Conservation (phyloP, 1,139 yeast genomes). For the Sugiyamaella sp. region DNA sequence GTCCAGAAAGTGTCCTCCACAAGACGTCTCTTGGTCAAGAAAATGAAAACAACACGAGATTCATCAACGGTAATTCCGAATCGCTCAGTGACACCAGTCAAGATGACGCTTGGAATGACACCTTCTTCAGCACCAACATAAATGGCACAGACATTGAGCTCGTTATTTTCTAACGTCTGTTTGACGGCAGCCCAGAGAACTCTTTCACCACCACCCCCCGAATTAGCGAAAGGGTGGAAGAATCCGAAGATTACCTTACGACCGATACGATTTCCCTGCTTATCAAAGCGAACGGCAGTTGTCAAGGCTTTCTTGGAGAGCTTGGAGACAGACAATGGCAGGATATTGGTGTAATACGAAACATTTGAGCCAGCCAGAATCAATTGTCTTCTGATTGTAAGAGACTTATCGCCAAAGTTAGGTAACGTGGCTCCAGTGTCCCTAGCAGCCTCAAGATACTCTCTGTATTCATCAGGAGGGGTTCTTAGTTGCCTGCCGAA, state of each 20-base stretch:
- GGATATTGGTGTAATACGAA: conserved; percentile 46
- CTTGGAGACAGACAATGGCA: conserved; percentile 28
- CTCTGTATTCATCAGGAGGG: conserved; percentile 39
- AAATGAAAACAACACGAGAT: conserved; percentile 69
- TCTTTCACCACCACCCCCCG: conserved; percentile 98
- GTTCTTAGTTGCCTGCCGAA: conserved; percentile 34
- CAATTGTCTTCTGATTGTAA: conserved; percentile 55
- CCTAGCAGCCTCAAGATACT: conserved; percentile 35
- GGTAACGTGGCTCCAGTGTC: conserved; percentile 36
- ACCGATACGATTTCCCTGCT: conserved; percentile 31
- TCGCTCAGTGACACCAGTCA: conserved; percentile 59
- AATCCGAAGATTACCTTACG: conserved; percentile 68
- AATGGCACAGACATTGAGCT: conserved; percentile 62
- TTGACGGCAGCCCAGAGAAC: conserved; percentile 94
- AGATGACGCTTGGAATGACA: conserved; percentile 49
- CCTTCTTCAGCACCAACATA: conserved; percentile 69
- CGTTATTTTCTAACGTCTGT: conserved; percentile 59
- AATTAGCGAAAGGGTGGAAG: conserved; percentile 94
- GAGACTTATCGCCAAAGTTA: conserved; percentile 37
- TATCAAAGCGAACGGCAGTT: conserved; percentile 21
- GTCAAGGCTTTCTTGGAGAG: conserved; percentile 30
- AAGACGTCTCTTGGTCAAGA: conserved; percentile 59
- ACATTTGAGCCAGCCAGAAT: conserved; percentile 55
- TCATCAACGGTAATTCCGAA: conserved; percentile 63
- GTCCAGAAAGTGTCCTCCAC: conserved; percentile 81